Percentiles rank a stretch among this genome's conserved stretches.
phyloP scores from a whole-genome alignment of 805 yeast genomes.

The Monosporozyma siamensis region DNA sequence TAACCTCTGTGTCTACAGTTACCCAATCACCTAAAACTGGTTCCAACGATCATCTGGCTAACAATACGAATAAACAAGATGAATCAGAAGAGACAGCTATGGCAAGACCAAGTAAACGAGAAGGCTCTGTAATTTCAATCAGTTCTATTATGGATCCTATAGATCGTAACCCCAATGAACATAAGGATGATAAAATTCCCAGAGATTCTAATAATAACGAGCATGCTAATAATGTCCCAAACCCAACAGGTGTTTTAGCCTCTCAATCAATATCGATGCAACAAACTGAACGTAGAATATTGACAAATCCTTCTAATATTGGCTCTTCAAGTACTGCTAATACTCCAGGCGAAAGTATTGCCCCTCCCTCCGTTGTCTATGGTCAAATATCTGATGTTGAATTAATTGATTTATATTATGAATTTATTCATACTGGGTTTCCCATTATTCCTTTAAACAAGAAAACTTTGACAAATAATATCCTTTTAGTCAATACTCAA shows the following conservation, averaged over 20 bases:
- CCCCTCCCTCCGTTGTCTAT: slow-evolving; percentile 9
- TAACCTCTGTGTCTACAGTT: background rate
- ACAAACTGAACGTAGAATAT: background rate
- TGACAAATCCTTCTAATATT: background rate
- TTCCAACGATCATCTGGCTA: background rate
- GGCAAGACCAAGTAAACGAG: slow-evolving; percentile 2
- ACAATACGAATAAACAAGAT: background rate
- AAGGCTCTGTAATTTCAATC: slow-evolving; percentile 8
- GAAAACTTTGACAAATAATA: slow-evolving; percentile 24
- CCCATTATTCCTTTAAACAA: slow-evolving; percentile 33
- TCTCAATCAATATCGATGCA: background rate
- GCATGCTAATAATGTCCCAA: background rate
- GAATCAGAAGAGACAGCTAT: background rate
- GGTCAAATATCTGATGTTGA: slow-evolving; percentile 29
- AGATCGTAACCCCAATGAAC: background rate
- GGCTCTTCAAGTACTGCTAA: background rate
- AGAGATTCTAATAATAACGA: background rate
- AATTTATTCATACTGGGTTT: slow-evolving; percentile 35
- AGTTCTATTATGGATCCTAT: slow-evolving; percentile 5
- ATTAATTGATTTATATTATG: slow-evolving; percentile 39
- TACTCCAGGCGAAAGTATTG: background rate
- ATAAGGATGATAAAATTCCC: background rate
- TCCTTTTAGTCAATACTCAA: slow-evolving; percentile 25
- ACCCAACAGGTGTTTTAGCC: background rate
- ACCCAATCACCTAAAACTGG: background rate